Base-by-base conservation (phyloP, 352 stramenopile genomes). In the Phytophthora hybrid region DNA sequence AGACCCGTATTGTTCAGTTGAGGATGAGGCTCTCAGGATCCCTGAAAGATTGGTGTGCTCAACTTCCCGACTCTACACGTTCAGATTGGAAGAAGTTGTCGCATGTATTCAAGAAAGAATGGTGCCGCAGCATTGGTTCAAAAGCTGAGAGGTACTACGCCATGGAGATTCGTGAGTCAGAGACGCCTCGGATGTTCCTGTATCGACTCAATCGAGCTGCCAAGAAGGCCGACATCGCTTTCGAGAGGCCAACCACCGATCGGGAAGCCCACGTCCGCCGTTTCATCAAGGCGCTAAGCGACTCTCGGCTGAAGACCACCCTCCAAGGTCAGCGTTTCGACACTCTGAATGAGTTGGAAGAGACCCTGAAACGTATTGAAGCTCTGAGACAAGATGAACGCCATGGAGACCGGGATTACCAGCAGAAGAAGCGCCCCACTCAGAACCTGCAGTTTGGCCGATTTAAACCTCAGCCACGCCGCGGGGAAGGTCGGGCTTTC, bases 21-120 rank as follows among this genome's bases (percentile, higher is more conserved):
- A 14, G 39, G 5, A 52, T 63, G 56, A 63, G 56, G 16, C 34
- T 63, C 16, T 39, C 19, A 6, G 32, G 56, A 13, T 52, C 37
- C 0, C 9, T 63, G 21, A 52, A 63, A 2, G 56, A 63, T 18
- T 63, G 44, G 18, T 26, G 44, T 10, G n/a, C 44, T 13, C 44
- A 52, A 16, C 7, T 23, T 1, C 44, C 44, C 5, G 3, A 52
- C 19, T n/a, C 7, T 5, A 19, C n/a, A 7, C 44, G 44, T 16
- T 52, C 44, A 14, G 44, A 23, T 8, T 52, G 44, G 44, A 52
- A 52, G 44, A 52, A 52, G 5, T 5, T 52, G 5, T 52, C 5
- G 5, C 44, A 52, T 10, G 44, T 52, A 0, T 52, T 52, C 44
- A 52, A 26, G n/a, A 26, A 52, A 16, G 44, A 26, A 11, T 52